Base-by-base conservation (phyloP, 2,329 filamentous ascomycete genomes). In the Huntiella decipiens region DNA sequence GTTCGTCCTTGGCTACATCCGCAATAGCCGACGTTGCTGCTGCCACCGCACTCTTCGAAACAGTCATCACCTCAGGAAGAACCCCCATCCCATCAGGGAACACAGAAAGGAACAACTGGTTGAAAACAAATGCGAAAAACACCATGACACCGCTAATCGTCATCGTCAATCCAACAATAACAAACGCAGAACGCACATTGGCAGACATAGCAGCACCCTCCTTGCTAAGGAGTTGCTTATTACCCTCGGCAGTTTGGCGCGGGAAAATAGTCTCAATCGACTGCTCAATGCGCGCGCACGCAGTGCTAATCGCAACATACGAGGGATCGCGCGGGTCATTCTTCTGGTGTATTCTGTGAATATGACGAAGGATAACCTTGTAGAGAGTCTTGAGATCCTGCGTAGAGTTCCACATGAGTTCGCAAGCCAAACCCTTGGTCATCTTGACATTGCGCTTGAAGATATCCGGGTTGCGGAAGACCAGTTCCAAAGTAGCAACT, bases 211-310 rank as follows among this genome's bases (percentile, higher is more conserved):
- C 67, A 57, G 70, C 68, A 4, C 61, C 57, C 47, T 59, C 55
- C 44, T 64, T 61, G 34, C 62, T 55, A 11, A 63, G 58, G 31
- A 65, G 62, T 33, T 74, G 60, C 51, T 67, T 65, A 28, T 40
- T 8, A 12, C 32, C 28, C 56, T 80, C 77, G 38, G 82, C 73
- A 52, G 82, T 77, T 61, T 94, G 85, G 6, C 75, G 73, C 3
- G 91, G 91, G 74, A 87, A 96, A 54, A 96, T 77, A 4, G 77
- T 79, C 62, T 96, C 88, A 59, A 96, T 93, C 60, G 93, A 94
- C 67, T 91, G 82, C 61, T 96, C 87, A 53, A 94, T 83, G 82
- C 91, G 55, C 3, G 32, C 88, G 58, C 88, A 93, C 46, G 82
- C 80, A 52, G 86, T 77, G 62, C 86, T 94, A 58, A 98, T 95